These are phyloP conservation scores for Teratosphaeria destructans DNA, from an alignment of 2,329 filamentous ascomycete species.

Conservation along the genomic window DNA sequence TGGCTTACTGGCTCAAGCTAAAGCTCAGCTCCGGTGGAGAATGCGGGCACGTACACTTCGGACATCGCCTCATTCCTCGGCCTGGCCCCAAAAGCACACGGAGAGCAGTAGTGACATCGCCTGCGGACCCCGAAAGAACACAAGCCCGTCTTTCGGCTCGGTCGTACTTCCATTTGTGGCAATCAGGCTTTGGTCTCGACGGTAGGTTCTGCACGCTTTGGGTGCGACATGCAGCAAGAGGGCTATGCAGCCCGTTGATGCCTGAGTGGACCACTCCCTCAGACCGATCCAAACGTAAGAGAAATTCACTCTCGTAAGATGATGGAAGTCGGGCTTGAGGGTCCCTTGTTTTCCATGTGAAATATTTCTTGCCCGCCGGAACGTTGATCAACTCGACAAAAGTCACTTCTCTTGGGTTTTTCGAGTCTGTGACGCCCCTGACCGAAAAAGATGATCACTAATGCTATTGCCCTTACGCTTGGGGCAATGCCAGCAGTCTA, in stretches of 20 bases:
- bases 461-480: not conserved
- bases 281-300: not conserved
- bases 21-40: not conserved
- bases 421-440: not conserved
- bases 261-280: not conserved
- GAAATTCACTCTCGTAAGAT: not conserved
- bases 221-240: not conserved
- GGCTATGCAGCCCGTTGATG: not conserved
- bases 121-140: not conserved
- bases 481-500: not conserved
- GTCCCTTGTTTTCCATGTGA: not conserved
- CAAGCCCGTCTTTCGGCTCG: not conserved
- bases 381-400: not conserved
- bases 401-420: not conserved
- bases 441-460: not conserved
- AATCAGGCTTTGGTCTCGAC: not conserved
- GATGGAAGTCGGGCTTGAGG: not conserved
- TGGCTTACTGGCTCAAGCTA: not conserved
- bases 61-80: not conserved
- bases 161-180: not conserved
- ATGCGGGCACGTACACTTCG: not conserved
- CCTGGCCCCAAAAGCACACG: not conserved
- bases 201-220: not conserved
- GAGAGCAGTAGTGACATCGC: not conserved
- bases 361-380: not conserved